Conservation (phyloP, 495 filamentous ascomycete genomes). For the Neurospora sp. region DNA sequence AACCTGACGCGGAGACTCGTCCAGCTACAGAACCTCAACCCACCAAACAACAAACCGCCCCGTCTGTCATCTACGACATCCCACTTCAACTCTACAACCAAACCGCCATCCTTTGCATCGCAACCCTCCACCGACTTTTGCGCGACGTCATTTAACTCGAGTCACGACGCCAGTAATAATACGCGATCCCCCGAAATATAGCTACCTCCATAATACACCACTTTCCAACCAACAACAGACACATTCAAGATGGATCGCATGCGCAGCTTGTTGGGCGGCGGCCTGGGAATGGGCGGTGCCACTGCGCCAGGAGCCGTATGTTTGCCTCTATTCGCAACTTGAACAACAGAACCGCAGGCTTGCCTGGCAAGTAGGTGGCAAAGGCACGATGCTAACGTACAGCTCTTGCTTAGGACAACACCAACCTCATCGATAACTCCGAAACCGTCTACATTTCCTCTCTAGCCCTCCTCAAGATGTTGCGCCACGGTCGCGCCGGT, state of each 20-base stretch:
- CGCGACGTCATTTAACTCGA: background rate
- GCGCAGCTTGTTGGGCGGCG: slow-evolving; percentile 71
- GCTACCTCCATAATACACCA: background rate
- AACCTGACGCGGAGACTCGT: background rate
- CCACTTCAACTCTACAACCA: background rate
- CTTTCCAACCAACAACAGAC: background rate
- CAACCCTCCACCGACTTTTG: background rate
- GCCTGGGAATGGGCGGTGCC: slow-evolving; percentile 53
- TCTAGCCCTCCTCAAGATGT: slow-evolving; percentile 94
- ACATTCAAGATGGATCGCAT: slow-evolving; percentile 66
- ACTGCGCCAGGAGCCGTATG: slow-evolving; percentile 68
- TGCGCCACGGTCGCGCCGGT: slow-evolving; percentile 91
- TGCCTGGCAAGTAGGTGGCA: background rate
- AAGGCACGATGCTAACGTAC: background rate
- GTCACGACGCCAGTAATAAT: background rate
- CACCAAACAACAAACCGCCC: background rate
- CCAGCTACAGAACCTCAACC: background rate
- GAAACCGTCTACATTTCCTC: slow-evolving; percentile 99
- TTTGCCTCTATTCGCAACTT: slow-evolving; percentile 9
- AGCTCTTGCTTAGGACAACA: slow-evolving; percentile 53
- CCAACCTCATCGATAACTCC: slow-evolving; percentile 90
- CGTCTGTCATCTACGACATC: background rate
- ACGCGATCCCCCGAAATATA: background rate
- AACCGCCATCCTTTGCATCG: background rate
- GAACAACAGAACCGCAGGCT: background rate